phyloP scores from a whole-genome alignment of 371 early-diverging fungal genomes.

The Syncephalis fuscata region DNA sequence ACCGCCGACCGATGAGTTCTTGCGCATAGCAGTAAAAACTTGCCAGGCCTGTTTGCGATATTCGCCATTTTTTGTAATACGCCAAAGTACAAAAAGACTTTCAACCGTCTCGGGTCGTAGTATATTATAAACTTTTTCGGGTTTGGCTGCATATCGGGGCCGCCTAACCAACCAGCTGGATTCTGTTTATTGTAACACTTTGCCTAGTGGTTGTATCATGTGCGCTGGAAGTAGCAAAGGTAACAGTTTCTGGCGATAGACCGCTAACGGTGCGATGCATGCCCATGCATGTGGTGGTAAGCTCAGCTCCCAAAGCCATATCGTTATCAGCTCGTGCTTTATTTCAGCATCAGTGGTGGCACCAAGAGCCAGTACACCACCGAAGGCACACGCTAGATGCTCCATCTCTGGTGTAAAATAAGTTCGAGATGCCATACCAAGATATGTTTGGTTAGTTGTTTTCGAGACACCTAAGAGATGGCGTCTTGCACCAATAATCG shows the following conservation, averaged over 20 bases:
- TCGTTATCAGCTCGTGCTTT: constrained; percentile 25
- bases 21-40: constrained; percentile 40
- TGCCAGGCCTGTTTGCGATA: constrained; percentile 84
- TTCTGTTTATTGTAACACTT: no score
- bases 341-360: constrained; percentile 8
- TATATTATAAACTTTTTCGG: constrained; percentile 46
- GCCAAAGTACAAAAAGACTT: constrained; percentile 64
- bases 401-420: constrained; percentile 59
- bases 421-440: constrained; percentile 9
- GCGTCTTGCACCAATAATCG: constrained; percentile 49
- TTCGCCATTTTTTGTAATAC: constrained; percentile 64
- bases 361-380: constrained; percentile 65
- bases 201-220: no score
- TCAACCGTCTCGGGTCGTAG: constrained; percentile 85
- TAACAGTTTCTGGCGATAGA: constrained; percentile 65
- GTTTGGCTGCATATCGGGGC: constrained; percentile 43
- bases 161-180: constrained; percentile 9
- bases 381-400: constrained; percentile 85
- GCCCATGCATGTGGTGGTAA: constrained; percentile 62
- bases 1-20: background rate
- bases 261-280: constrained; percentile 69
- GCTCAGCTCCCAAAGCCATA: constrained; percentile 49
- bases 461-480: constrained; percentile 45
- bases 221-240: no score
- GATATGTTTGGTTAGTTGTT: constrained; percentile 36